Percentiles rank a stretch among this genome's conserved stretches.
phyloP scores from a whole-genome alignment of 345 rosid species.

The Populus pruinosa region DNA sequence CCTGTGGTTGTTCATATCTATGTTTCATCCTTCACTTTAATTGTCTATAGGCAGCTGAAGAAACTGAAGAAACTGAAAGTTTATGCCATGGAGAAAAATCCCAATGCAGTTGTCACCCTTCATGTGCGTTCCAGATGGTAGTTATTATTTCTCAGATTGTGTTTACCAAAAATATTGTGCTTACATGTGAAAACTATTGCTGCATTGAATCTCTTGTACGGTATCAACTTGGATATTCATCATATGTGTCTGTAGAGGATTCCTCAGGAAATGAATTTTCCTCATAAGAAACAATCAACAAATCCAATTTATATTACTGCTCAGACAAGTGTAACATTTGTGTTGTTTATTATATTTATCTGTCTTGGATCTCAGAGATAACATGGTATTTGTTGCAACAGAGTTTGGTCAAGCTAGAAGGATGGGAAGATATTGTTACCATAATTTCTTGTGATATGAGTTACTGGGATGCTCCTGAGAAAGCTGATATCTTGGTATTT shows the following conservation, averaged over 20 bases:
- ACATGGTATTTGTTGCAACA: slow-evolving; percentile 30
- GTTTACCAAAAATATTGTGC: neutral
- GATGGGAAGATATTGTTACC: slow-evolving; percentile 81
- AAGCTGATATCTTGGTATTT: slow-evolving; percentile 87
- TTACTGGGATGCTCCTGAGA: slow-evolving; percentile 87
- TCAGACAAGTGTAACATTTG: neutral
- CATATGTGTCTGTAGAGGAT: neutral
- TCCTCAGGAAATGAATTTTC: neutral
- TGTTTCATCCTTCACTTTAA: slow-evolving; percentile 17
- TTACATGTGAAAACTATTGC: neutral
- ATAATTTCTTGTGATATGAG: slow-evolving; percentile 98
- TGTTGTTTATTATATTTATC: slow-evolving; percentile 2
- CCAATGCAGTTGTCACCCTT: slow-evolving; percentile 96
- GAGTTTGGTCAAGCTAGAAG: slow-evolving; percentile 89
- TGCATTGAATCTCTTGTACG: neutral
- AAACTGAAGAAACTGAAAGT: slow-evolving; percentile 83
- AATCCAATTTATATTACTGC: neutral
- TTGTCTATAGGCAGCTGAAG: slow-evolving; percentile 81
- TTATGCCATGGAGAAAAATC: slow-evolving; percentile 96
- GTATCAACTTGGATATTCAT: neutral
- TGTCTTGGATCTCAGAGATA: slow-evolving; percentile 12
- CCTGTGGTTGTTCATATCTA: slow-evolving; percentile 6
- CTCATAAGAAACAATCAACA: neutral
- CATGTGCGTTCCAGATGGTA: slow-evolving; percentile 56
- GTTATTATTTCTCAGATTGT: slow-evolving; percentile 5